Evolutionary conservation across 2,329 filamentous ascomycete species (phyloP).

Genomic region (Colletotrichum sp.): DNA sequence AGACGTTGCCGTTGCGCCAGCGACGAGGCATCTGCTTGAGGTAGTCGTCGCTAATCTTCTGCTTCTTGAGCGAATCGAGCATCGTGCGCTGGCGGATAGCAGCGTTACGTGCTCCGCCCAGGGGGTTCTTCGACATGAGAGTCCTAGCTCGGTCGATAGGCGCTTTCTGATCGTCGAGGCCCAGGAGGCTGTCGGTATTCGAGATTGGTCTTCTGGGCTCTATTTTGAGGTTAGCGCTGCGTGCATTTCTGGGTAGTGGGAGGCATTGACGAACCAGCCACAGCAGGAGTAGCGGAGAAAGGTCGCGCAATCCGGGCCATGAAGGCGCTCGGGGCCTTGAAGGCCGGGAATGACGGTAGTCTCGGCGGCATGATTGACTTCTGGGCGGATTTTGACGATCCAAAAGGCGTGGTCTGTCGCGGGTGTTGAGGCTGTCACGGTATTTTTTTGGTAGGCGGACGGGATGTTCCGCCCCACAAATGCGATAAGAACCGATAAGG

Average conservation of each 20-base stretch:
- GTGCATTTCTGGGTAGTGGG: not conserved
- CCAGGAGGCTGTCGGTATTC: conserved; percentile 7
- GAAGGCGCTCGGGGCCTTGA: conserved; percentile 14
- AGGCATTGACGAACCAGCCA: conserved; percentile 7
- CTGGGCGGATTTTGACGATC: not conserved
- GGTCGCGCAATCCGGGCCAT: conserved; percentile 15
- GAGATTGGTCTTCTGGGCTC: not conserved
- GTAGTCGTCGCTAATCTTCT: conserved; percentile 55
- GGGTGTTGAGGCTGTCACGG: conserved; percentile 21
- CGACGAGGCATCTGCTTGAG: conserved; percentile 69
- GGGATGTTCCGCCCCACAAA: conserved; percentile 20
- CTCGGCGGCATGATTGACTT: conserved; percentile 42
- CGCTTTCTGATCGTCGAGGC: conserved; percentile 11
- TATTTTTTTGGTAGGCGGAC: conserved; percentile 20
- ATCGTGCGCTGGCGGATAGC: conserved; percentile 34
- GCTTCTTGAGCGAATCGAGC: conserved; percentile 42
- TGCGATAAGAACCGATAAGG: conserved; percentile 19
- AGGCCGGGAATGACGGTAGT: conserved; percentile 31
- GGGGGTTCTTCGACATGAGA: not conserved
- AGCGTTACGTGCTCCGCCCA: not conserved
- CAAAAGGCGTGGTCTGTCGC: conserved; percentile 11
- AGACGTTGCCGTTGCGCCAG: conserved; percentile 83
- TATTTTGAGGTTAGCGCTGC: not conserved
- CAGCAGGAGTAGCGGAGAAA: conserved; percentile 15
- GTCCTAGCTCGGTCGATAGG: not conserved